Evolutionary conservation across 176 grass and related monocot species (phyloP), one percentile per base, ranked within the genome.

Genomic region (Triticum monococcum): DNA sequence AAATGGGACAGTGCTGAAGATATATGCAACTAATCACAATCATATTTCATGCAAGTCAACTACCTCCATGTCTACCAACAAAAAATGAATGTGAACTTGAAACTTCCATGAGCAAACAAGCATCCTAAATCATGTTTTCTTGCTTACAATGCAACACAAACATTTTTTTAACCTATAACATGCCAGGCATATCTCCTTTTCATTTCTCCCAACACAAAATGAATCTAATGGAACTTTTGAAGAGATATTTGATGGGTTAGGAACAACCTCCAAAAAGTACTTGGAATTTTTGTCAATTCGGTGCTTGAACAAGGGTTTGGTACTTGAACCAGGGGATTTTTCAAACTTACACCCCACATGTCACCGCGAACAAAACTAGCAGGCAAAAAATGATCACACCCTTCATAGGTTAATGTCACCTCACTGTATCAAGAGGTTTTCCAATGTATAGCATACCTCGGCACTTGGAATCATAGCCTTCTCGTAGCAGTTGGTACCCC

Each of bases 401-500:
- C 63, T 46, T 37, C 77, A 81, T 76, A 56, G 7, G 69, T 4
- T 46, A 78, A 70, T 64, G 54, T 54, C 20, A 78, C 54, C 28
- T 22, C n/a, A 30, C 33, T 50, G 14, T 56, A 85, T 43, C 6
- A 77, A 79, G 61, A 20, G 60, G 30, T 12, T 50, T 89, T 63
- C 17, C 12, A 46, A 67, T 59, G 61, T 45, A 64, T n/a, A 84
- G 22, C 35, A 45, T 94, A 99, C 97, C 97, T 99, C 97, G 48
- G 97, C 94, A 89, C 97, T 92, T 61, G 97, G 92, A 26, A 92
- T 89, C 84, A 87, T 94, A 65, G 97, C 89, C 85, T 96, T 99
- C 77, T 99, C 97, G 33, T 96, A 99, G 78, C 97, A 99, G 78
- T 99, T 99, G 62, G 90, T 77, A 87, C 97, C 97, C 94, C 97